Evolutionary conservation across 106 monocot species (phyloP).

Genomic region (Dendrobium officinale): DNA sequence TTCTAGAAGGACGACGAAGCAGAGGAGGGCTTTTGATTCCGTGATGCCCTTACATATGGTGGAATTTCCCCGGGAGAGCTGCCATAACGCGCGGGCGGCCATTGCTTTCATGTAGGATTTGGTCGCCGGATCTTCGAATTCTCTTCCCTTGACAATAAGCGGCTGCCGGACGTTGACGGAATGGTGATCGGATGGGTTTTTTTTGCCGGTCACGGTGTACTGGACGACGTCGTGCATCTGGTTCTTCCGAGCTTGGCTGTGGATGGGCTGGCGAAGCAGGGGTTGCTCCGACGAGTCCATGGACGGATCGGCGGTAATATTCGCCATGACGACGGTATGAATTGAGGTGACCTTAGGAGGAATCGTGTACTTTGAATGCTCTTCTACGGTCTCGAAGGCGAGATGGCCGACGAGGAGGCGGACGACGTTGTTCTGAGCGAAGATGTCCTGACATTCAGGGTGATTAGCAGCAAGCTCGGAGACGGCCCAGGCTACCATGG

Average conservation of each 20-base stretch:
- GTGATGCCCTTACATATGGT: constrained; percentile 86
- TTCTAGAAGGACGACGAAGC: constrained; percentile 84
- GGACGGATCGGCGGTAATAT: neutral
- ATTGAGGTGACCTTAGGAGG: constrained; percentile 41
- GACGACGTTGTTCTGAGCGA: constrained; percentile 71
- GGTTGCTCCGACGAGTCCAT: neutral
- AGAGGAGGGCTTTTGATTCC: constrained; percentile 80
- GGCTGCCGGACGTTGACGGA: neutral
- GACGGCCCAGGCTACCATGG: constrained; percentile 63
- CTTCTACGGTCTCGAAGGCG: constrained; percentile 84
- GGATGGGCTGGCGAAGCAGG: constrained; percentile 10
- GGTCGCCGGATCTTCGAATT: constrained; percentile 17
- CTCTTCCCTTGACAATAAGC: constrained; percentile 13
- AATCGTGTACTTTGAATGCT: constrained; percentile 74
- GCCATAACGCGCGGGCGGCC: constrained; percentile 55
- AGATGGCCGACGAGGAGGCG: constrained; percentile 77
- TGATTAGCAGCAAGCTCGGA: constrained; percentile 57
- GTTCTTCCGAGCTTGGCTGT: neutral
- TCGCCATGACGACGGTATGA: constrained; percentile 45
- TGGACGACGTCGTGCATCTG: constrained; percentile 15
- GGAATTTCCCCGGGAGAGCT: constrained; percentile 52
- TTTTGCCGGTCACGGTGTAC: constrained; percentile 3
- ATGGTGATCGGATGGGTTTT: neutral
- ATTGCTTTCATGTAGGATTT: constrained; percentile 23
- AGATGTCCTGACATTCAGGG: constrained; percentile 63